Evolutionary conservation across 495 filamentous ascomycete genomes (phyloP).

Genomic region (Penicillium desertorum): DNA sequence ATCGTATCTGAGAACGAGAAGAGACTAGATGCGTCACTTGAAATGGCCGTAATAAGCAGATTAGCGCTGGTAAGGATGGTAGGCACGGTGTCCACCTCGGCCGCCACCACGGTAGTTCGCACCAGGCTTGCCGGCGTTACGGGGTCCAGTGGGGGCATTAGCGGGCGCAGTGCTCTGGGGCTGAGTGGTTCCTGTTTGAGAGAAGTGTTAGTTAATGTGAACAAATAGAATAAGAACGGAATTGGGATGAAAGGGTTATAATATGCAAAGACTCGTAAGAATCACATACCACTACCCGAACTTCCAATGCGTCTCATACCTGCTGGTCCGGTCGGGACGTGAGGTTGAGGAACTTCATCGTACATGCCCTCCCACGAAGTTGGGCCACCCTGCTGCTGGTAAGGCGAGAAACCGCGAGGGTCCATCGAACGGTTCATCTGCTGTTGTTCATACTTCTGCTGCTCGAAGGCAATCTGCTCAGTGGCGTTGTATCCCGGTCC

Average conservation of each 20-base stretch:
- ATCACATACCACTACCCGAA: slow-evolving; percentile 51
- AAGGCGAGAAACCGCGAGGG: slow-evolving; percentile 48
- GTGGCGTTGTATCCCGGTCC: slow-evolving; percentile 66
- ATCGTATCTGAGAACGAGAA: slow-evolving; percentile 1
- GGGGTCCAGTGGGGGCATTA: slow-evolving; percentile 92
- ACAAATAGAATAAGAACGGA: not conserved
- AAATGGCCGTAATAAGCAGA: not conserved
- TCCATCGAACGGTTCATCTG: slow-evolving; percentile 53
- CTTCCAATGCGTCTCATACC: slow-evolving; percentile 50
- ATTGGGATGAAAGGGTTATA: not conserved
- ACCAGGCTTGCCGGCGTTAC: slow-evolving; percentile 91
- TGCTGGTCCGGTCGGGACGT: slow-evolving; percentile 55
- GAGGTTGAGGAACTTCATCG: slow-evolving; percentile 91
- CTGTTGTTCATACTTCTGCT: slow-evolving; percentile 82
- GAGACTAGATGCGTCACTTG: not conserved
- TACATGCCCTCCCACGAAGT: slow-evolving; percentile 99
- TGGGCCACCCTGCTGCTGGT: slow-evolving; percentile 58
- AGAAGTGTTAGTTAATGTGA: slow-evolving; percentile 17
- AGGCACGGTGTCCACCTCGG: slow-evolving; percentile 71
- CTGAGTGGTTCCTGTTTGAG: slow-evolving; percentile 43
- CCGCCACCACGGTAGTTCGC: slow-evolving; percentile 95
- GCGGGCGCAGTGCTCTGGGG: slow-evolving; percentile 77
- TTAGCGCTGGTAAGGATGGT: slow-evolving; percentile 73
- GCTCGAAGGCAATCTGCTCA: slow-evolving; percentile 80
- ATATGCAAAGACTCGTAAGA: slow-evolving; percentile 12